Evolutionary conservation across 176 grass and related monocot species (phyloP), one percentile per base, ranked within the genome.

Genomic region (Ananas comosus): DNA sequence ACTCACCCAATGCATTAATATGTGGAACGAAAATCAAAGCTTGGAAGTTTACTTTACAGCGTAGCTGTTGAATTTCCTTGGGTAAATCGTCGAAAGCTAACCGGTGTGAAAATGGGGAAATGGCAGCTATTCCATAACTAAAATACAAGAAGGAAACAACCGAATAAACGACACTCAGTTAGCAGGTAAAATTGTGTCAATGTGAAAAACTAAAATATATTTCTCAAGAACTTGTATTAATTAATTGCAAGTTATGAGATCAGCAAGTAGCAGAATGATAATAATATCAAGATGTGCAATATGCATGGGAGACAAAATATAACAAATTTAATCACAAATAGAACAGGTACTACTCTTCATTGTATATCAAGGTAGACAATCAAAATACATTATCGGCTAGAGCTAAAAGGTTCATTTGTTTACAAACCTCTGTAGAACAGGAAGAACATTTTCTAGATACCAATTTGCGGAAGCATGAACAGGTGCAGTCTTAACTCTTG

Each of bases 401-500:
- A 17, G 33, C 33, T 42, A 49, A 58, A 5, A 25, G 47, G 27
- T 27, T 67, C 58, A 50, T 12, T 50, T 25, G 53, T 67, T 69
- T 49, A 83, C 84, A 67, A 66, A 97, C 93, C 93, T 97, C 80
- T 83, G 82, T 28, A 97, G 69, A 64, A 97, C 77, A 70, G 89
- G 93, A 74, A 72, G 79, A 68, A 92, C 93, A 92, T 92, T 92
- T 78, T 92, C 86, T 27, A 90, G 53, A 90, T 92, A 97, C 93
- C 93, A 97, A 69, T 77, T 76, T 52, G 84, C 76, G 21, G 93
- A 97, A 74, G 93, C 93, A 66, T 97, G 89, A 64, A 81, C 42
- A 16, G 89, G 84, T 85, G 93, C 93, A 21, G 86, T 90, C 80
- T 97, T 97, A 64, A 97, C 76, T 81, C 93, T 85, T 69, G 93